Conservation (phyloP, 345 rosid species). For the Isatis tinctoria region DNA sequence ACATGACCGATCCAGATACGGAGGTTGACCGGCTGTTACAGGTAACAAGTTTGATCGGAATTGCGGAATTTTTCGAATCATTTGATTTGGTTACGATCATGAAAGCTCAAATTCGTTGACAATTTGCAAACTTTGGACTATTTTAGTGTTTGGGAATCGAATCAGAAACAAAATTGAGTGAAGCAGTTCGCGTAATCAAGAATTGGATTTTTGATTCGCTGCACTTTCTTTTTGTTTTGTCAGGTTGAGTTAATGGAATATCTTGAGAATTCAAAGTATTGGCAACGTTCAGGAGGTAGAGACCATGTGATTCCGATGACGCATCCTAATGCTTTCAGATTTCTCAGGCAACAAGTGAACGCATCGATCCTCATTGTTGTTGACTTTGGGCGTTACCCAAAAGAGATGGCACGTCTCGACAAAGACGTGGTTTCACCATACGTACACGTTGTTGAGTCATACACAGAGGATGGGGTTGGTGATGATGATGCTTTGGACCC, state of each 20-base stretch:
- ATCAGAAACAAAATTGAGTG: too few relatives aligned
- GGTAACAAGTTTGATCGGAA: conserved; percentile 37
- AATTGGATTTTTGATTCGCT: too few relatives aligned
- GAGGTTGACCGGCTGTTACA: conserved; percentile 80
- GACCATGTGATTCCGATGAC: conserved; percentile 98
- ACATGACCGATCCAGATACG: conserved; percentile 94
- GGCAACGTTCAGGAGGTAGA: conserved; percentile 92
- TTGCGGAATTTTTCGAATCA: background rate
- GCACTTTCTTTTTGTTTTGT: conserved; percentile 9
- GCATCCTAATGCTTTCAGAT: conserved; percentile 99
- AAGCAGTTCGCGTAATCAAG: too few relatives aligned
- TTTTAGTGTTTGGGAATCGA: background rate
- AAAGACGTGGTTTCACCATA: conserved; percentile 96
- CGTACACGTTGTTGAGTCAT: conserved; percentile 85
- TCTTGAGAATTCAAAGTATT: conserved; percentile 64
- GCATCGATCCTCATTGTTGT: conserved; percentile 84
- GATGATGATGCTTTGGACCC: conserved; percentile 40
- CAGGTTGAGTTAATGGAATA: conserved; percentile 75
- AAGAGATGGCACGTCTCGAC: conserved; percentile 58
- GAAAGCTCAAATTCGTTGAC: background rate
- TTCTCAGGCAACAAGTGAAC: conserved; percentile 74
- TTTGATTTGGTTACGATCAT: background rate
- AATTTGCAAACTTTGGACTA: background rate
- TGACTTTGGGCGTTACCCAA: conserved; percentile 86
- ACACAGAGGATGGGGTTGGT: conserved; percentile 55